These are phyloP conservation scores for Thermomyces lanuginosus DNA, from an alignment of 2,329 filamentous ascomycete genomes.

Conservation along the genomic window DNA sequence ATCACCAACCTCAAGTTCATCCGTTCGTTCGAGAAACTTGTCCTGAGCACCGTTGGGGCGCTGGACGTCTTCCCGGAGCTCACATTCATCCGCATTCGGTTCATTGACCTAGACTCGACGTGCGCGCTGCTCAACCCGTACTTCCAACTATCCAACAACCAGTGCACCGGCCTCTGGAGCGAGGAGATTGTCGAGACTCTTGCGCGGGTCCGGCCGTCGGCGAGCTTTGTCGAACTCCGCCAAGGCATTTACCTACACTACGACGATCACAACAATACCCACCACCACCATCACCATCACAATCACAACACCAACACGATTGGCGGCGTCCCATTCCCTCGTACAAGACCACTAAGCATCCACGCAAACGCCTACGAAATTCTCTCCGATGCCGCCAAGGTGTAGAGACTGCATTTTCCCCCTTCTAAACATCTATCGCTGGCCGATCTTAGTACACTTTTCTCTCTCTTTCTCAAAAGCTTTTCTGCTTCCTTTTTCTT, in stretches of 20 bases:
- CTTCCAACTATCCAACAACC: slow-evolving; percentile 45
- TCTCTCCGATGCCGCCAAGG: slow-evolving; percentile 23
- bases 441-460: not conserved
- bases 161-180: slow-evolving; percentile 57
- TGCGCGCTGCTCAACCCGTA: slow-evolving; percentile 57
- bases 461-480: not conserved
- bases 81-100: slow-evolving; percentile 52
- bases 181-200: slow-evolving; percentile 48
- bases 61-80: slow-evolving; percentile 44
- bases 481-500: not conserved
- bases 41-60: slow-evolving; percentile 46
- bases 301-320: slow-evolving; percentile 17
- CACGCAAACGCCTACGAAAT: slow-evolving; percentile 24
- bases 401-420: slow-evolving; percentile 3
- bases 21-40: slow-evolving; percentile 51
- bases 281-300: slow-evolving; percentile 42
- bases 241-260: slow-evolving; percentile 42
- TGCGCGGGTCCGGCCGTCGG: slow-evolving; percentile 40
- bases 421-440: slow-evolving; percentile 1
- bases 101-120: slow-evolving; percentile 58
- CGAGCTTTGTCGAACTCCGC: slow-evolving; percentile 44
- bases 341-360: slow-evolving; percentile 23
- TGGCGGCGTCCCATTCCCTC: slow-evolving; percentile 22
- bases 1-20: slow-evolving; percentile 60
- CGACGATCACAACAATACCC: slow-evolving; percentile 17